Evolutionary conservation across 139 green algal species (phyloP).

Genomic region (Chlamydomonas incerta): DNA sequence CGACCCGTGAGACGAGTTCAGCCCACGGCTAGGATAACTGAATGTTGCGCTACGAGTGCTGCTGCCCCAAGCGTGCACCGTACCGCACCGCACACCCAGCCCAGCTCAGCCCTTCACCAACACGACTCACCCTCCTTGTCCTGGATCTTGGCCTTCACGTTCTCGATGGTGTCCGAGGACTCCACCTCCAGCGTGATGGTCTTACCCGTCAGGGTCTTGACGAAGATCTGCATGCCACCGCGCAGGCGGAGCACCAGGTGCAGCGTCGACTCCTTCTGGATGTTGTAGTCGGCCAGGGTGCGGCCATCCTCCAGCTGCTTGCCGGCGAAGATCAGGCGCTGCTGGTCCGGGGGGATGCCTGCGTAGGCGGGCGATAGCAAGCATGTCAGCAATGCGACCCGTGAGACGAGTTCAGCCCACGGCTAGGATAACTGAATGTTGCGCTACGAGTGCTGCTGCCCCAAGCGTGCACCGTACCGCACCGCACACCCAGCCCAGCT

Average conservation of each 20-base stretch:
- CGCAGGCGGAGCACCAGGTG: slow-evolving; percentile 75
- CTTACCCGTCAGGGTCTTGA: slow-evolving; percentile 95
- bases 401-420: too few relatives aligned
- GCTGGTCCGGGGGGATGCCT: slow-evolving; percentile 92
- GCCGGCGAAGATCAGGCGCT: slow-evolving; percentile 94
- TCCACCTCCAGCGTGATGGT: slow-evolving; percentile 95
- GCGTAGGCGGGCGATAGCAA: too few relatives aligned
- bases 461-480: neutral
- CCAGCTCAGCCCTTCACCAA: too few relatives aligned
- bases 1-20: too few relatives aligned
- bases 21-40: too few relatives aligned
- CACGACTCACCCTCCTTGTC: slow-evolving; percentile 70
- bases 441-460: neutral
- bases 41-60: too few relatives aligned
- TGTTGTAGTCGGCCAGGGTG: slow-evolving; percentile 96
- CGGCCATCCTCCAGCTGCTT: slow-evolving; percentile 96
- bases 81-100: neutral
- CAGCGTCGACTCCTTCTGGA: slow-evolving; percentile 92
- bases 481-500: neutral
- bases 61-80: neutral
- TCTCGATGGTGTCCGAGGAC: slow-evolving; percentile 88
- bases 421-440: slow-evolving; percentile 74
- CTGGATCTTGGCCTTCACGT: slow-evolving; percentile 77
- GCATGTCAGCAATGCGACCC: too few relatives aligned
- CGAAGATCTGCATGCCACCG: slow-evolving; percentile 80